Evolutionary conservation across 1,284 basidiomycete genomes (phyloP).

Genomic region (Irpex sp.): DNA sequence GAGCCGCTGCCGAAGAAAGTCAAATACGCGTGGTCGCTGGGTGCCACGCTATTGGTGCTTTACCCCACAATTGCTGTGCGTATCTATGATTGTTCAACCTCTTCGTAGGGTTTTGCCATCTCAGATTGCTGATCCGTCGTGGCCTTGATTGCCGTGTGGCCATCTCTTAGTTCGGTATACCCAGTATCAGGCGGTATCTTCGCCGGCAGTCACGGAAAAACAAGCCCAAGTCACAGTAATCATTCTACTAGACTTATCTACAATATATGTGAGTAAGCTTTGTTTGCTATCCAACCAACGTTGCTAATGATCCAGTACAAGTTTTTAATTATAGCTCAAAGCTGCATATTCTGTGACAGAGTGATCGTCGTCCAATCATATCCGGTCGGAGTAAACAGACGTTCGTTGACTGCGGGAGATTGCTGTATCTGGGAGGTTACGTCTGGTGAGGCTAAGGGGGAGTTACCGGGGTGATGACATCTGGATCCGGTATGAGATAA

Average conservation of each 20-base stretch:
- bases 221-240: constrained; percentile 24
- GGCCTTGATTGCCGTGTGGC: constrained; percentile 1
- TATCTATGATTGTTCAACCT: not conserved
- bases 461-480: not conserved
- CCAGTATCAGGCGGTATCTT: constrained; percentile 32
- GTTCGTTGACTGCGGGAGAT: not conserved
- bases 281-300: too few relatives aligned
- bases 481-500: not conserved
- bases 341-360: too few relatives aligned
- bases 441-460: not conserved
- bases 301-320: too few relatives aligned
- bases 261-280: too few relatives aligned
- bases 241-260: not conserved
- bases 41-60: constrained; percentile 50
- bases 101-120: not conserved
- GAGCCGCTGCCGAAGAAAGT: constrained; percentile 61
- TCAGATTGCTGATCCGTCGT: not conserved
- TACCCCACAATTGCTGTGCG: constrained; percentile 67
- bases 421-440: not conserved
- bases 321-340: too few relatives aligned
- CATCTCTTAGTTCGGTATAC: constrained; percentile 32
- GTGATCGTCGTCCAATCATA: not conserved
- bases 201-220: constrained; percentile 25
- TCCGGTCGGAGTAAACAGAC: not conserved
- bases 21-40: constrained; percentile 62